phyloP scores from a whole-genome alignment of 2,329 filamentous ascomycete species.

The Diaporthe velutina region DNA sequence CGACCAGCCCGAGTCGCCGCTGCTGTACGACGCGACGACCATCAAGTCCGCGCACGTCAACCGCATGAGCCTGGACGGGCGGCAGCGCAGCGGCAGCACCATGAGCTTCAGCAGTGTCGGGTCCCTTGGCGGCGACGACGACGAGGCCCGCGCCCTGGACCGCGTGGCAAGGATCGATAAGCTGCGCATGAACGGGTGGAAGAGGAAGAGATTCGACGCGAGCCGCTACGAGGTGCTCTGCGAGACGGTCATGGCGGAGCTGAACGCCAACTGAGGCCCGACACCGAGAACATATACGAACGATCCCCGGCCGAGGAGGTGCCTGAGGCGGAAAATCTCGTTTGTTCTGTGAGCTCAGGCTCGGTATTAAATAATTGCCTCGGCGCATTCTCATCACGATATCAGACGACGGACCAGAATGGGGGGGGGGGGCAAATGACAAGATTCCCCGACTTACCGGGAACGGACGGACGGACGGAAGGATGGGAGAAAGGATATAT shows the following conservation, averaged over 20 bases:
- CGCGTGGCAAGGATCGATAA: constrained; percentile 66
- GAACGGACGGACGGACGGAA: background rate
- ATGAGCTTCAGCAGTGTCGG: constrained; percentile 42
- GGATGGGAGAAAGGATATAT: background rate
- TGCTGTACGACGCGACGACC: constrained; percentile 19
- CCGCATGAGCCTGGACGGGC: constrained; percentile 35
- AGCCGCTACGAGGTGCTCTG: constrained; percentile 66
- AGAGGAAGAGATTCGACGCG: constrained; percentile 66
- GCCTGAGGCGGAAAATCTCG: background rate
- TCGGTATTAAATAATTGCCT: background rate
- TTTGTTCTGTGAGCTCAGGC: background rate
- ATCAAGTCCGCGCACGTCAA: constrained; percentile 19
- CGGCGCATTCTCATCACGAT: constrained; percentile 11
- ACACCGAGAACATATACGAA: background rate
- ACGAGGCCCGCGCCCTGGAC: constrained; percentile 56
- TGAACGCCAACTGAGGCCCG: constrained; percentile 47
- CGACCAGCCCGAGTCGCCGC: constrained; percentile 26
- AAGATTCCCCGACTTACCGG: background rate
- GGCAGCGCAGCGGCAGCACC: constrained; percentile 33
- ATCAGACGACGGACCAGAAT: background rate
- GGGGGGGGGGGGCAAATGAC: background rate
- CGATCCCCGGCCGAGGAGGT: background rate
- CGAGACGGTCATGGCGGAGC: constrained; percentile 64
- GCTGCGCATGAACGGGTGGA: constrained; percentile 67
- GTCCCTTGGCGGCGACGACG: constrained; percentile 43